A percentile compares a stretch with the other conserved stretches of the same genome.
Evolutionary conservation across 148 eudicot species (phyloP).

Genomic region (Chenopodium formosanum): DNA sequence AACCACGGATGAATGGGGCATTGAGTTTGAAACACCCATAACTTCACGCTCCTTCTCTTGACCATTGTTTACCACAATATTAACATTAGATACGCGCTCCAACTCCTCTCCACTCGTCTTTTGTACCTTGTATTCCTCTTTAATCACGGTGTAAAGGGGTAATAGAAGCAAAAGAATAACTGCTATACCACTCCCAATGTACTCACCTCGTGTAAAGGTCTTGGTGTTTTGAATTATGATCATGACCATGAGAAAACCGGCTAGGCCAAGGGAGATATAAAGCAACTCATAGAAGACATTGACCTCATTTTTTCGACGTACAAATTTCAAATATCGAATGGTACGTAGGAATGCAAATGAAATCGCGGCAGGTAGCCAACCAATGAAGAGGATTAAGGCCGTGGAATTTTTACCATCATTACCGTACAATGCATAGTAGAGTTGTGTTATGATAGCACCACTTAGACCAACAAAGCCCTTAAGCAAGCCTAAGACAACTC

Average conservation of each 20-base stretch:
- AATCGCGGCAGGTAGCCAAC: constrained; percentile 37
- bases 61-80: constrained; percentile 1
- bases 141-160: constrained; percentile 34
- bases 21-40: too few species aligned
- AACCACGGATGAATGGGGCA: background rate
- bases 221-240: background rate
- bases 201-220: constrained; percentile 24
- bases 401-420: constrained; percentile 18
- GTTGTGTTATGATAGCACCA: constrained; percentile 43
- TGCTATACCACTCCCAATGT: constrained; percentile 25
- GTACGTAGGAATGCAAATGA: constrained; percentile 33
- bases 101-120: constrained; percentile 3
- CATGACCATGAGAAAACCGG: background rate
- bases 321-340: constrained; percentile 32
- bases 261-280: background rate
- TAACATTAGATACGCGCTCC: background rate
- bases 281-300: background rate
- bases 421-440: constrained; percentile 40
- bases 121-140: constrained; percentile 28
- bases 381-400: constrained; percentile 36
- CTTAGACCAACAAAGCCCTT: constrained; percentile 46
- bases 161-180: constrained; percentile 27
- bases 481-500: constrained; percentile 36
- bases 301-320: constrained; percentile 20
- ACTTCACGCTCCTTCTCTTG: too few species aligned